These are phyloP conservation scores for Solanum chiquidenum DNA, from an alignment of 257 asterid genomes.

Conservation along the genomic window DNA sequence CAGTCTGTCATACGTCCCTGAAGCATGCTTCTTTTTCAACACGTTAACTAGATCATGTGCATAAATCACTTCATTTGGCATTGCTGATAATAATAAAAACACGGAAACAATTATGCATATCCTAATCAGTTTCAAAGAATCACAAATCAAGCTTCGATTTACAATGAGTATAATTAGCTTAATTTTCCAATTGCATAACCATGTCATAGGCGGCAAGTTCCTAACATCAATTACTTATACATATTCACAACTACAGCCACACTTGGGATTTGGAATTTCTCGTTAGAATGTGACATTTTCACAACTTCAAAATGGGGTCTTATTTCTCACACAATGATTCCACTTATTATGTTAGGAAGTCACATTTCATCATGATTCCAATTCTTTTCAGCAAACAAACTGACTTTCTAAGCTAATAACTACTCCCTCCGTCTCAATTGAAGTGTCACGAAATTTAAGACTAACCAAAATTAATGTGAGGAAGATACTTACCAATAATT, in stretches of 20 bases:
- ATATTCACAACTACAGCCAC: not conserved
- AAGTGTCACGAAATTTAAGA: too few species aligned
- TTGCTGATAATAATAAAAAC: conserved; percentile 30
- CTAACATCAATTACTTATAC: not conserved
- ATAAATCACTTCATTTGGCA: conserved; percentile 70
- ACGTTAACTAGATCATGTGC: conserved; percentile 52
- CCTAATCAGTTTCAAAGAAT: not conserved
- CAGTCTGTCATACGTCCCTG: conserved; percentile 80
- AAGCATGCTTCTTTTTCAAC: conserved; percentile 70
- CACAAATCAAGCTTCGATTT: not conserved
- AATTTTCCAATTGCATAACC: not conserved
- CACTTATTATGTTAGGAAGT: too few species aligned
- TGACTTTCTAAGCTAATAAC: too few species aligned
- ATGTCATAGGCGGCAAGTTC: not conserved
- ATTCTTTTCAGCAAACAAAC: too few species aligned
- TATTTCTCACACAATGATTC: too few species aligned
- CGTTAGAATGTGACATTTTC: too few species aligned
- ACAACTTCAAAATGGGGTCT: too few species aligned
- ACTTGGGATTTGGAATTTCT: too few species aligned
- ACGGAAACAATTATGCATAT: not conserved
- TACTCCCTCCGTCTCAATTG: too few species aligned
- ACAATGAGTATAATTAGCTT: not conserved
- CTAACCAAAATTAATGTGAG: too few species aligned
- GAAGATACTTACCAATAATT: conserved; percentile 49
- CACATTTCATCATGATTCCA: too few species aligned